Percentiles rank a stretch among this genome's conserved stretches.
Evolutionary conservation across 2,329 filamentous ascomycete genomes (phyloP).

Genomic region (Nannizzia gypsea): DNA sequence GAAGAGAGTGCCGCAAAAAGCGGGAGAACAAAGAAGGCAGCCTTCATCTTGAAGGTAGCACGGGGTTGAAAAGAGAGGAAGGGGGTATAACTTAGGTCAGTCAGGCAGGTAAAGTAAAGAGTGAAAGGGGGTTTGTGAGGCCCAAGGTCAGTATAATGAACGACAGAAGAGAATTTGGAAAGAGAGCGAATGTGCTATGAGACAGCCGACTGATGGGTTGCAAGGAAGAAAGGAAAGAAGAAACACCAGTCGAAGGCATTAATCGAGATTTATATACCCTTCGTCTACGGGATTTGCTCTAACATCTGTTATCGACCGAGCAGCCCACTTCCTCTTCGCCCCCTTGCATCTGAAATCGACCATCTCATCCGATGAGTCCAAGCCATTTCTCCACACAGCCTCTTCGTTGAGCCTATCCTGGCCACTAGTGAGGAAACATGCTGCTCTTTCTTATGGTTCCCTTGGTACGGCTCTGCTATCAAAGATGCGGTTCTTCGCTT

Average conservation of each 20-base stretch:
- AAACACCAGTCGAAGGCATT: not conserved
- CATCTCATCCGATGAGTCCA: not conserved
- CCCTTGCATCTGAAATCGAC: not conserved
- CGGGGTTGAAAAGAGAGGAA: not conserved
- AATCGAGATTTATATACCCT: not conserved
- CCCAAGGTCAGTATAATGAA: not conserved
- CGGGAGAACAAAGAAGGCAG: not conserved
- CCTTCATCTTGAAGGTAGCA: not conserved
- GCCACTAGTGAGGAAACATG: not conserved
- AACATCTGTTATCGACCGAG: too few species aligned
- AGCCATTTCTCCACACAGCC: not conserved
- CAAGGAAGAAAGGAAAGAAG: not conserved
- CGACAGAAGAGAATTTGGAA: not conserved
- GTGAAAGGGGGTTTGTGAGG: not conserved
- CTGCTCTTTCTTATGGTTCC: not conserved
- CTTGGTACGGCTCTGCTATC: not conserved
- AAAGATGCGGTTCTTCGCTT: not conserved
- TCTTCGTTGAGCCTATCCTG: not conserved
- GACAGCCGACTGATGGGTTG: too few species aligned
- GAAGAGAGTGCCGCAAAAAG: constrained; percentile 1
- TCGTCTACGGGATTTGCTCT: not conserved
- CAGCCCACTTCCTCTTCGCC: not conserved
- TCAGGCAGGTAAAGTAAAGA: not conserved
- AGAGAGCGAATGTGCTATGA: not conserved
- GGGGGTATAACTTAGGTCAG: not conserved